A percentile compares a stretch with the other conserved stretches of the same genome.
These are phyloP conservation scores for Groenewaldozyma tartarivorans DNA, from an alignment of 805 yeast species.

Conservation along the genomic window DNA sequence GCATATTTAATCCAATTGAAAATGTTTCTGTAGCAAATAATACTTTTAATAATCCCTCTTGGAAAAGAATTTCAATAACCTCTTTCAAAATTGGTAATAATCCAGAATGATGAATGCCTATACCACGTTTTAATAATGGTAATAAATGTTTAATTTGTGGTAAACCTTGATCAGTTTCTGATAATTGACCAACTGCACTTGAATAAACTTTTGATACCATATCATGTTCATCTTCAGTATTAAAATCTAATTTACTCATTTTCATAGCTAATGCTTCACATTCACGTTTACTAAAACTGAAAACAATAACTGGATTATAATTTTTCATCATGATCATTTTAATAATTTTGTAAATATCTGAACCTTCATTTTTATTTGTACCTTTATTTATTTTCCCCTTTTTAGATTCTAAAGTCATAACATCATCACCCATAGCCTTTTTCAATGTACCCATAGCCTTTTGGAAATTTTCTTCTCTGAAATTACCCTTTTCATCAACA, in stretches of 20 bases:
- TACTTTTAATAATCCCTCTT: conserved; percentile 91
- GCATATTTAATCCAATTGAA: conserved; percentile 97
- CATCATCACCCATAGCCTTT: conserved; percentile 77
- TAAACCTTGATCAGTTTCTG: conserved; percentile 82
- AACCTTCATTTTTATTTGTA: conserved; percentile 76
- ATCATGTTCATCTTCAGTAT: conserved; percentile 87
- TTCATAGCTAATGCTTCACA: conserved; percentile 91
- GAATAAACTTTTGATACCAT: conserved; percentile 82
- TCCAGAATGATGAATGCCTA: conserved; percentile 98
- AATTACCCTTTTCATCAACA: conserved; percentile 92
- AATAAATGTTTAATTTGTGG: conserved; percentile 91
- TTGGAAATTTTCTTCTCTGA: conserved; percentile 96
- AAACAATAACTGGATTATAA: conserved; percentile 96
- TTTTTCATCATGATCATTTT: conserved; percentile 96
- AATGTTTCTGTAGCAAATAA: conserved; percentile 97
- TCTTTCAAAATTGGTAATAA: conserved; percentile 86
- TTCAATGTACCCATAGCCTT: conserved; percentile 94
- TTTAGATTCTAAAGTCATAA: conserved; percentile 59
- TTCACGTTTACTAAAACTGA: conserved; percentile 95
- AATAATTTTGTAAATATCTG: conserved; percentile 92
- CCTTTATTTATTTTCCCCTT: conserved; percentile 81
- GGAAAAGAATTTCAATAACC: conserved; percentile 91
- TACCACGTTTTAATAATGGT: conserved; percentile 86
- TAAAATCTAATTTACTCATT: conserved; percentile 92
- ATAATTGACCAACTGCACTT: conserved; percentile 79